Evolutionary conservation across 331 rosid species (phyloP), one percentile per base, ranked within the genome.

Genomic region (Rosa hybrid): DNA sequence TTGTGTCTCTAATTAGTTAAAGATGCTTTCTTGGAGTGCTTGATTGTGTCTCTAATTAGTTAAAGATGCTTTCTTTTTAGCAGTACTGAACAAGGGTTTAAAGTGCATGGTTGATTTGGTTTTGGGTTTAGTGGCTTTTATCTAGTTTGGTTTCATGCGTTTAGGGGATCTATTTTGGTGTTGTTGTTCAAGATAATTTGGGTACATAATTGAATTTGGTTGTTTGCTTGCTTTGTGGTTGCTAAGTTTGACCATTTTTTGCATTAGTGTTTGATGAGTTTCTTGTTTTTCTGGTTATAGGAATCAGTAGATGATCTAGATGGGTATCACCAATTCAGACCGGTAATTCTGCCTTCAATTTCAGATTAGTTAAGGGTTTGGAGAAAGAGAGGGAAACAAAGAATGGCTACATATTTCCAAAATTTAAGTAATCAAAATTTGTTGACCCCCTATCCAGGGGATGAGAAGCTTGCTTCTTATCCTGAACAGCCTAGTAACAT

Each of bases 361-460:
- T 4, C 51, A 49, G 74, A 34, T 65, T 65, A 38, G n/a, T 71
- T 9, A 12, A 45, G 51, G 20, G 3, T 21, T 60, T 72, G 16
- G 42, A 78, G 45, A 50, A n/a, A 39, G 25, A 8, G 27, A 69
- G 75, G 57, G 77, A 68, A 62, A 20, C 64, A 56, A 51, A 76
- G 11, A 39, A 82, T 82, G 84, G 79, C 88, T 74, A 80, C 89
- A 30, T 83, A 84, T 83, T 84, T 87, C 81, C 81, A 82, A 8
- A 80, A 81, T 64, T 60, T 68, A 75, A 83, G 87, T 74, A 81
- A 84, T 54, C 82, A 79, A 78, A 88, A 89, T 42, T 70, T 80
- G 77, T 48, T 83, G 84, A 80, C 34, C 68, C 70, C 85, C 12
- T 84, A 78, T 76, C 39, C 17, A 75, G 87, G 87, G 74, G 88